phyloP scores from a whole-genome alignment of 2,329 filamentous ascomycete genomes.

The Graphilbum sp. region DNA sequence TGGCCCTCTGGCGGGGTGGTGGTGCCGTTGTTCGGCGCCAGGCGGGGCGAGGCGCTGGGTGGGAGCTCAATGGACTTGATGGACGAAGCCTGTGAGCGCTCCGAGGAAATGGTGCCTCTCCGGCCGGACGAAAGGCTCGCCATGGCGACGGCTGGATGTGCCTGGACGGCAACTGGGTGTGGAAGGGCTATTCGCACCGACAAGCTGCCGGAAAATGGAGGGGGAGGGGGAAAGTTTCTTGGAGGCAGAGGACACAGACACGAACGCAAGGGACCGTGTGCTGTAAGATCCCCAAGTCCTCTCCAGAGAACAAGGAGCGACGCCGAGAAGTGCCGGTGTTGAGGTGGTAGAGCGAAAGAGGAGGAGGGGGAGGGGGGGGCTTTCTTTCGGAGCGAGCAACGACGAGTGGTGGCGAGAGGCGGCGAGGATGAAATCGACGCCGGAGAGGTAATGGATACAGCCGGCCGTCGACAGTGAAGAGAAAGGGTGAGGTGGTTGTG shows the following conservation, averaged over 20 bases:
- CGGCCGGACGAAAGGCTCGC: constrained; percentile 14
- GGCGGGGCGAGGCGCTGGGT: constrained; percentile 21
- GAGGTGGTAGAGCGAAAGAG: not conserved
- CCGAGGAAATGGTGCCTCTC: constrained; percentile 22
- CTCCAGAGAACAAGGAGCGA: not conserved
- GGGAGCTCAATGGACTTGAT: constrained; percentile 27
- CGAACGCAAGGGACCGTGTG: not conserved
- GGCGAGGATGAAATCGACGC: not conserved
- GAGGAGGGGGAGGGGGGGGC: too few species aligned
- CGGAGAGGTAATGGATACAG: not conserved
- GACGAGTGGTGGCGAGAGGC: too few species aligned
- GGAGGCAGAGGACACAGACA: constrained; percentile 2
- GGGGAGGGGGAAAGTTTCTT: not conserved
- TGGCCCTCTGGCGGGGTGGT: constrained; percentile 9
- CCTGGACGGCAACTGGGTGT: not conserved
- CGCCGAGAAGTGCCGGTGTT: not conserved
- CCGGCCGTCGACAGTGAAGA: not conserved
- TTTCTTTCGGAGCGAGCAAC: too few species aligned
- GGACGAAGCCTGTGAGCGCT: constrained; percentile 32
- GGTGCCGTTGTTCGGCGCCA: constrained; percentile 15
- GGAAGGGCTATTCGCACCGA: not conserved
- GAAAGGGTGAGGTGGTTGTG: not conserved
- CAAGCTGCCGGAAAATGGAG: too few species aligned
- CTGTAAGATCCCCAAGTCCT: constrained; percentile 2
- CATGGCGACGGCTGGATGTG: constrained; percentile 11